Conservation (phyloP, 495 filamentous ascomycete species). For the Neurospora sp. region DNA sequence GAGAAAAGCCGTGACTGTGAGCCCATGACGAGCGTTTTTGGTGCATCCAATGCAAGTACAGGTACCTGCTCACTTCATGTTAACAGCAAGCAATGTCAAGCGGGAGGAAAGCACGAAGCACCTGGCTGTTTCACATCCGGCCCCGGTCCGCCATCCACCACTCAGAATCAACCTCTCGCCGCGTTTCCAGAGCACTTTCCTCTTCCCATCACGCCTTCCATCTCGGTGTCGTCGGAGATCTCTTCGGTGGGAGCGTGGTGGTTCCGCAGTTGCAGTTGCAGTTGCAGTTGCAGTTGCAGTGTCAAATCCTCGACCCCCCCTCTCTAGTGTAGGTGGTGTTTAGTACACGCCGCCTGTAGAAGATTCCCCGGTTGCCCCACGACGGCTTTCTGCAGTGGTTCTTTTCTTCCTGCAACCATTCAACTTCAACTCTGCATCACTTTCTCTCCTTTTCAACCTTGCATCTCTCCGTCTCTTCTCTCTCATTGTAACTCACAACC, state of each 20-base stretch:
- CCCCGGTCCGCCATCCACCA: not conserved
- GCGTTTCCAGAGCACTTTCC: not conserved
- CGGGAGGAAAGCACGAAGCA: not conserved
- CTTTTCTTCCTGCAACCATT: not conserved
- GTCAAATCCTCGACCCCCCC: not conserved
- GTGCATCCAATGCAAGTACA: not conserved
- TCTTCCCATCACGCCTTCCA: not conserved
- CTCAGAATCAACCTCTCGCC: not conserved
- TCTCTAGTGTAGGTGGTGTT: not conserved
- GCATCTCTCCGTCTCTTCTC: not conserved
- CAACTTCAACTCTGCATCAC: not conserved
- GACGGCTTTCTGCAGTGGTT: not conserved
- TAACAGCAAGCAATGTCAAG: not conserved
- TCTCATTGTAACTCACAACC: not conserved
- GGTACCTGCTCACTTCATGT: not conserved
- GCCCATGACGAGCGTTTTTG: not conserved
- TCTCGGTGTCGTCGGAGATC: not conserved
- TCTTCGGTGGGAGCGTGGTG: not conserved
- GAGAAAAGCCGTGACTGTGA: not conserved
- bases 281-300: not conserved
- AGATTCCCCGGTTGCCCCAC: not conserved
- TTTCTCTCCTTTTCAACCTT: not conserved
- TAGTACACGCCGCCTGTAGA: not conserved
- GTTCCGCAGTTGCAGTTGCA: not conserved
- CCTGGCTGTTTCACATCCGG: not conserved